Evolutionary conservation across 768 basidiomycete genomes (phyloP), one percentile per base, ranked within the genome.

Genomic region (Suillus hirtellus): DNA sequence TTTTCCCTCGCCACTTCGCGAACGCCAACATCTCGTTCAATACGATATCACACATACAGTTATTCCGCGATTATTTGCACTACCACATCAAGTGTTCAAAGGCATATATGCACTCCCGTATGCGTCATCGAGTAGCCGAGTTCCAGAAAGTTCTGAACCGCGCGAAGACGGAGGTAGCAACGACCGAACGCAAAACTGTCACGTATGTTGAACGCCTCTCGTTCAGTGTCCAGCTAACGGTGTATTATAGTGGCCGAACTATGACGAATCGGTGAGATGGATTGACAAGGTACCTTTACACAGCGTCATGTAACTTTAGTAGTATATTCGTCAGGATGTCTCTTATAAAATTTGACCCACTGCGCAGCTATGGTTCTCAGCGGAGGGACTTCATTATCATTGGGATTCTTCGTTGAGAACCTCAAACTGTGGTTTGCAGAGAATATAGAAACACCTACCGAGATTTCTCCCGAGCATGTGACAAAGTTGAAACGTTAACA

Each of bases 61-160:
- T 96, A 31, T 99, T 99, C 90, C 87, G 97, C 62, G 95, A 98
- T 76, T 98, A 98, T 73, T 82, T 99, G n/a, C 97, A 99, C 78
- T 99, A 99, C 77, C 96, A 99, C 73, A 97, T 99, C 84, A 99
- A 96, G 71, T 96, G 95, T 74, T 95, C 90, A 60, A 98, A 98
- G 76, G 97, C 96, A 0, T 99, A 99, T 78, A 96, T 99, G 94
- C 96, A 99, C 77, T 96, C 94, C 3, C 84, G 97, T 52, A 96
- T 99, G 95, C 84, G 97, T 64, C 84, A 90, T 69, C 88, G 97
- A 11, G 97, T 97, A 14, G 86, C 91, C 1, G 94, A 97, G 76
- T 99, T 99, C 82, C 92, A 94, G 78, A 95, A 95, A 76, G 88
- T 99, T 59, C 77, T 99, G 71, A 99, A 99, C 73, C 82, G 97